A percentile compares a stretch with the other conserved stretches of the same genome.
Evolutionary conservation across 1,284 basidiomycete species (phyloP).

Genomic region (Cutaneotrichosporon cyanovorans): DNA sequence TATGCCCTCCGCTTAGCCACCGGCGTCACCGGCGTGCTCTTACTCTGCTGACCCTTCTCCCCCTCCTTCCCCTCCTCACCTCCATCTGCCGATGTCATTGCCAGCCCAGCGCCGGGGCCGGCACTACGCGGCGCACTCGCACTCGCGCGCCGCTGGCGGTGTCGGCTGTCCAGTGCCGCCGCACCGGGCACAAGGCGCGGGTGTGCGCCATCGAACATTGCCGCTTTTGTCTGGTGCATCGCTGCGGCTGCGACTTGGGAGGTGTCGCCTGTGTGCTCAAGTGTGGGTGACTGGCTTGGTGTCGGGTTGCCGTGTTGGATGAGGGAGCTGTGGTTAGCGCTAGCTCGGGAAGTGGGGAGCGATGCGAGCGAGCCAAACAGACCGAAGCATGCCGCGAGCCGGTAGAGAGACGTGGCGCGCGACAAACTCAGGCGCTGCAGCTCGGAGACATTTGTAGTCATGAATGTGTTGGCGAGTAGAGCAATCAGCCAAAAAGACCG

Average conservation of each 20-base stretch:
- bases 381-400: too few relatives aligned
- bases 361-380: too few relatives aligned
- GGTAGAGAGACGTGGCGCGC: too few relatives aligned
- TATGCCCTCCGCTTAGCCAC: too few relatives aligned
- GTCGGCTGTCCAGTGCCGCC: constrained; percentile 25
- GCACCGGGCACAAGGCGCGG: constrained; percentile 21
- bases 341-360: not conserved
- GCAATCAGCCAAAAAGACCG: too few relatives aligned
- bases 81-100: not conserved
- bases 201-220: constrained; percentile 4
- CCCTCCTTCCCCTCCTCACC: too few relatives aligned
- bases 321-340: constrained; percentile 18
- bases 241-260: constrained; percentile 11
- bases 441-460: too few relatives aligned
- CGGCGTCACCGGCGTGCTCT: too few relatives aligned
- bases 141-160: constrained; percentile 21
- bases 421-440: too few relatives aligned
- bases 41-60: too few relatives aligned
- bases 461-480: too few relatives aligned
- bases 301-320: constrained; percentile 35
- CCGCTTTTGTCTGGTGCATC: constrained; percentile 14
- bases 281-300: constrained; percentile 21
- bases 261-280: not conserved
- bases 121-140: not conserved
- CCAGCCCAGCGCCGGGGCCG: not conserved